These are phyloP conservation scores for Dissophora globulifera DNA, from an alignment of 192 early-diverging fungal species.

Conservation along the genomic window DNA sequence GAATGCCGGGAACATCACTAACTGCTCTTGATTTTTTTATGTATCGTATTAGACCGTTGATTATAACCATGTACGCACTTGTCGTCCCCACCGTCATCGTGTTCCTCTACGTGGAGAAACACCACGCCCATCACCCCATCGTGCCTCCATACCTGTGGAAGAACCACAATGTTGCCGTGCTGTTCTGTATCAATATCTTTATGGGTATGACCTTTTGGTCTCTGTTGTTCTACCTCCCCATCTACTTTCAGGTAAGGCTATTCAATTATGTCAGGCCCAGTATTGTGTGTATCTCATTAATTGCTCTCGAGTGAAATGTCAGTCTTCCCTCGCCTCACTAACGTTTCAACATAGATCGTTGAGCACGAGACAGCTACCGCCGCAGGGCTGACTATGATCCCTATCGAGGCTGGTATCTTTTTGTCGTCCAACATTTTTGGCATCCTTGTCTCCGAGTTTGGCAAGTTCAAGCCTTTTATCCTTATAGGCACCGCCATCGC, in stretches of 20 bases:
- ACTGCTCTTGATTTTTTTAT: constrained; percentile 47
- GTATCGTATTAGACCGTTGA: constrained; percentile 52
- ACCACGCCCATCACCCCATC: constrained; percentile 79
- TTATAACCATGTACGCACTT: constrained; percentile 65
- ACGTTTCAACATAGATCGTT: too few species aligned
- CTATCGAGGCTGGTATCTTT: constrained; percentile 74
- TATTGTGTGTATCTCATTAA: too few species aligned
- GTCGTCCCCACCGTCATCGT: constrained; percentile 56
- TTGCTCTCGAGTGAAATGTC: too few species aligned
- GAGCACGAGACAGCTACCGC: constrained; percentile 74
- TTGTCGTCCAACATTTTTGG: constrained; percentile 72
- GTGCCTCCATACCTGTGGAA: constrained; percentile 72
- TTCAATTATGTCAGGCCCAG: too few species aligned
- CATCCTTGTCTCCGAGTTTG: constrained; percentile 68
- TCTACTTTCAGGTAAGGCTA: constrained; percentile 77
- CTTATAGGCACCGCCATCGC: constrained; percentile 70
- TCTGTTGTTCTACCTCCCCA: constrained; percentile 76
- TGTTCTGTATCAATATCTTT: constrained; percentile 70
- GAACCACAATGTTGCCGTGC: constrained; percentile 70
- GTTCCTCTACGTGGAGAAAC: constrained; percentile 69
- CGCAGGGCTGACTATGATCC: constrained; percentile 77
- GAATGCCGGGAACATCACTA: too few species aligned
- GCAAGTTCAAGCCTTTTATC: constrained; percentile 72
- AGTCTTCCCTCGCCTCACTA: too few species aligned
- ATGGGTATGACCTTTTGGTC: constrained; percentile 68